phyloP scores from a whole-genome alignment of 352 stramenopile species.

The Phytophthora lateralis region DNA sequence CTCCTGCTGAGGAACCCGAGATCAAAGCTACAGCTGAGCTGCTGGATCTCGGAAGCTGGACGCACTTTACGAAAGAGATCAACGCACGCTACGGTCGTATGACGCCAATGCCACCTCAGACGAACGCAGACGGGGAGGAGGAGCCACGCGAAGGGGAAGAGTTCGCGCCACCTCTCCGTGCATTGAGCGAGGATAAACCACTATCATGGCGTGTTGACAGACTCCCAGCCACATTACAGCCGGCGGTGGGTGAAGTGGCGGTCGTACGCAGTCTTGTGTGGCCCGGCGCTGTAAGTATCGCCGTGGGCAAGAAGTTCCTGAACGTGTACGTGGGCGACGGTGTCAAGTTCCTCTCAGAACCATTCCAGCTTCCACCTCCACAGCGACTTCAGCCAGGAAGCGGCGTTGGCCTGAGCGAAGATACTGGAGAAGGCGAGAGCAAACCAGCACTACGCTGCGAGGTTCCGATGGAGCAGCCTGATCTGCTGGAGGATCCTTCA shows the following conservation, averaged over 20 bases:
- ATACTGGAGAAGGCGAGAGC: constrained; percentile 34
- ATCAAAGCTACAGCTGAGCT: constrained; percentile 80
- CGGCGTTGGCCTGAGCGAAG: constrained; percentile 49
- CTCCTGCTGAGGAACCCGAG: constrained; percentile 68
- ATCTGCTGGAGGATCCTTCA: constrained; percentile 82
- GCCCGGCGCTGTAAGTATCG: constrained; percentile 89
- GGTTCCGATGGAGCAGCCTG: constrained; percentile 64
- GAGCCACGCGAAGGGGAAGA: constrained; percentile 70
- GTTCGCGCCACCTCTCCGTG: constrained; percentile 59
- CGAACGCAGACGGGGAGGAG: constrained; percentile 76
- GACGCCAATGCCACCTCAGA: constrained; percentile 70
- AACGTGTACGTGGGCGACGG: constrained; percentile 91
- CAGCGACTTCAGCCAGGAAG: constrained; percentile 56
- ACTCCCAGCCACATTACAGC: constrained; percentile 68
- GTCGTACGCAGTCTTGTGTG: constrained; percentile 82
- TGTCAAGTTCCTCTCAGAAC: constrained; percentile 69
- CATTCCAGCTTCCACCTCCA: constrained; percentile 62
- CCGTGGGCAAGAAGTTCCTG: constrained; percentile 84
- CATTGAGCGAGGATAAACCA: constrained; percentile 68
- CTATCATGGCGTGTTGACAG: constrained; percentile 78
- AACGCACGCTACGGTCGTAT: constrained; percentile 82
- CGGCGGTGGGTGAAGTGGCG: constrained; percentile 60
- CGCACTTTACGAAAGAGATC: constrained; percentile 90
- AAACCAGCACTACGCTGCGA: constrained; percentile 60
- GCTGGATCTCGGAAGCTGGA: constrained; percentile 74